Evolutionary conservation across 75 land plant species (phyloP), one percentile per base, ranked within the genome.

Genomic region (Pinus taeda): DNA sequence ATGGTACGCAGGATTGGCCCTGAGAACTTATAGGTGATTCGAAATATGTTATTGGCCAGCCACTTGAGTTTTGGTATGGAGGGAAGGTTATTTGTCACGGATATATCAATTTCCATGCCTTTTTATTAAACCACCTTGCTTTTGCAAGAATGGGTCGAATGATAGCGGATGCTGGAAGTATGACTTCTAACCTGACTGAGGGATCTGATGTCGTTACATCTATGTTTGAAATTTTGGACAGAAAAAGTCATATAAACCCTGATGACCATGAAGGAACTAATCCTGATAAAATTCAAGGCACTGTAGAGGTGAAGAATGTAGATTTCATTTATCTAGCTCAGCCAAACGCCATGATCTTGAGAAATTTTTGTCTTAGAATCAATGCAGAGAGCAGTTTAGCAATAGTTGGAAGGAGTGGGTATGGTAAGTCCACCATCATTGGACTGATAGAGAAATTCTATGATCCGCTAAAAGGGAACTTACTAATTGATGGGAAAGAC

Each of bases 351-450:
- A 3, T 78, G 55, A 80, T 85, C 15, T 82, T 81, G 30, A 62
- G 57, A 24, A 73, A 74, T 14, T 80, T 83, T 33, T 30, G 20
- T 4, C 74, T 83, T 13, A 76, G 21, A 21, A 75, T 83, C 30
- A 69, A 20, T 4, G 78, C 82, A 39, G 79, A 75, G 13, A 79
- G 73, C 29, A 82, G 78, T 6, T 76, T 82, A 33, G 92, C 90
- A 5, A 39, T 90, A 30, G 87, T 90, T 0, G 92, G 92, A 15
- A 73, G 75, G 13, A 90, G 92, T 66, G 92, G 88, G 64, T 78
- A 76, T 1, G 82, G 85, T 36, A 80, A 80, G 66, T 83, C 85
- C 24, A 79, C 82, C 53, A 76, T 83, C 61, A 79, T 83, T 49
- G 78, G 79, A 18, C 76, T 83, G 29, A 71, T 80, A 4, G 75